phyloP scores from a whole-genome alignment of 2,329 filamentous ascomycete genomes.

The Diaporthe nobilis region DNA sequence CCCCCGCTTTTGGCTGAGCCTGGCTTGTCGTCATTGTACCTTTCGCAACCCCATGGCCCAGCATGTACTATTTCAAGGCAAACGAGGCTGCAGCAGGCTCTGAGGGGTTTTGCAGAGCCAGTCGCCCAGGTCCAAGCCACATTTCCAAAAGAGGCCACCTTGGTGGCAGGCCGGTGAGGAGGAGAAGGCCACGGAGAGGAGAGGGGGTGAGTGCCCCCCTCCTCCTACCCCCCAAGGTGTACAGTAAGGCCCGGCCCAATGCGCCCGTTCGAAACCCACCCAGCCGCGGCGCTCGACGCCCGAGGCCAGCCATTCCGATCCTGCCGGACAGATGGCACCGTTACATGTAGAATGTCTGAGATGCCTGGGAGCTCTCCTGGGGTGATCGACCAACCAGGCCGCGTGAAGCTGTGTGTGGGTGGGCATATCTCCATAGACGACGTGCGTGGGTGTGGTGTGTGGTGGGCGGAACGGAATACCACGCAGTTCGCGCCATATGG shows the following conservation, averaged over 20 bases:
- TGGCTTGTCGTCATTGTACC: not conserved
- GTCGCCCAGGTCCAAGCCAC: constrained; percentile 4
- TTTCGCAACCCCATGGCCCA: not conserved
- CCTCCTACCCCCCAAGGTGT: not conserved
- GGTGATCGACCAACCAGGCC: not conserved
- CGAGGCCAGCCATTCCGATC: constrained; percentile 10
- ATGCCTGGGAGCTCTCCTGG: constrained; percentile 5
- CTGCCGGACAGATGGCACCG: constrained; percentile 21
- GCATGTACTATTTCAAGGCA: not conserved
- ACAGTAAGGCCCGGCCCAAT: constrained; percentile 9
- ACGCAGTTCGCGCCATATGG: constrained; percentile 5
- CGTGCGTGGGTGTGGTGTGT: not conserved
- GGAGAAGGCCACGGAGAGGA: not conserved
- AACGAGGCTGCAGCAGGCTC: constrained; percentile 19
- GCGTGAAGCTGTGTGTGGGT: not conserved
- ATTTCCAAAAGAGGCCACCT: constrained; percentile 9
- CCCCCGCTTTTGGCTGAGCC: not conserved
- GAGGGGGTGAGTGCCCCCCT: not conserved
- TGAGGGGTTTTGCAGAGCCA: not conserved
- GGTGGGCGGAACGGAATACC: not conserved
- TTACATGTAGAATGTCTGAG: constrained; percentile 27
- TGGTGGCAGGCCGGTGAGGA: constrained; percentile 30
- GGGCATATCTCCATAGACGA: not conserved
- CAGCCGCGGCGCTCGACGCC: constrained; percentile 12
- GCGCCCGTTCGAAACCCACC: constrained; percentile 8